Percentiles rank a stretch among this genome's conserved stretches.
Conservation (phyloP, 192 early-diverging fungal genomes). For the Mortierella hygrophila region DNA sequence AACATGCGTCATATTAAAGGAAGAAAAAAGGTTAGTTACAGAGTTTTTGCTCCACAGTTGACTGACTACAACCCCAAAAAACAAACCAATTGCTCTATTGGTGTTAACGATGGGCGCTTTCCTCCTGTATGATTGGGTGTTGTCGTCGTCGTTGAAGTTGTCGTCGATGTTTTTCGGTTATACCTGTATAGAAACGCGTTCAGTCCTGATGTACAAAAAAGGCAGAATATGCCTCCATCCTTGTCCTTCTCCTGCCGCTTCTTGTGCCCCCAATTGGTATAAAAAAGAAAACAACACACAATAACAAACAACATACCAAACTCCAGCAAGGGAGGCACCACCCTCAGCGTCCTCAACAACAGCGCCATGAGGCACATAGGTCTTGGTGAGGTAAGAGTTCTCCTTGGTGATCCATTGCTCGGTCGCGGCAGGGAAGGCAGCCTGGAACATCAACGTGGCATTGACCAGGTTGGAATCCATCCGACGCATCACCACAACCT, state of each 20-base stretch:
- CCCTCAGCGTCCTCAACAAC: conserved; percentile 23
- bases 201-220: not conserved
- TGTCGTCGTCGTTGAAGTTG: not conserved
- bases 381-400: conserved; percentile 2
- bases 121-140: not conserved
- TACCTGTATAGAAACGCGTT: not conserved
- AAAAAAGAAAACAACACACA: not conserved
- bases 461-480: conserved; percentile 38
- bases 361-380: conserved; percentile 19
- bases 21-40: not conserved
- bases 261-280: not conserved
- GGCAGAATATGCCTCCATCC: not conserved
- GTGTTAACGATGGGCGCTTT: not conserved
- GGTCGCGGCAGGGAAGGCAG: conserved; percentile 29
- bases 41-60: not conserved
- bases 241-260: not conserved
- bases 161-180: not conserved
- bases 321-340: conserved; percentile 13
- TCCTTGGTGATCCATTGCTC: conserved; percentile 15
- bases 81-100: not conserved
- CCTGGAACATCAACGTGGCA: conserved; percentile 31
- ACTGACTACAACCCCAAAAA: not conserved
- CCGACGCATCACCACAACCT: conserved; percentile 41
- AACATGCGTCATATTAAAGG: not conserved
- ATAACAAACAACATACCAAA: conserved; percentile 26